Conservation (phyloP, 768 basidiomycete genomes). For the Naematelia aurantialba region DNA sequence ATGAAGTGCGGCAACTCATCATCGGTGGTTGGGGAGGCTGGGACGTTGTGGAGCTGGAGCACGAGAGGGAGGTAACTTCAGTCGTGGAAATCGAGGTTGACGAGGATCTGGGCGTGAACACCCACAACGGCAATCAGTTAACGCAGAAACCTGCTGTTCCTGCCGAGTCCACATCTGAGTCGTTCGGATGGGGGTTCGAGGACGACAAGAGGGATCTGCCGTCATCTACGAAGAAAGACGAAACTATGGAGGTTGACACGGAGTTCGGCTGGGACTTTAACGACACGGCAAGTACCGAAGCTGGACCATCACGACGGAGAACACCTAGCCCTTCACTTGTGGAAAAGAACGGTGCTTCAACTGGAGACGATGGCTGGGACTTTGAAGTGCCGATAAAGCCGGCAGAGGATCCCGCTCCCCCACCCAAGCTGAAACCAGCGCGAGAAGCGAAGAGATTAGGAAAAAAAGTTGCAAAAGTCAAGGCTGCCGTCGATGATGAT, state of each 20-base stretch:
- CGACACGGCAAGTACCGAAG: slow-evolving; percentile 45
- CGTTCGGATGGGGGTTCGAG: slow-evolving; percentile 41
- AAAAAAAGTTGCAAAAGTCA: slow-evolving; percentile 40
- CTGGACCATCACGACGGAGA: slow-evolving; percentile 11
- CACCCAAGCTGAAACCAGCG: slow-evolving; percentile 61
- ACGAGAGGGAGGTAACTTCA: slow-evolving; percentile 27
- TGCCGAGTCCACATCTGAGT: slow-evolving; percentile 46
- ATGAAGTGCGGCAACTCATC: slow-evolving; percentile 60
- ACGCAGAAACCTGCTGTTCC: slow-evolving; percentile 51
- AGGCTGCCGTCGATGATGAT: slow-evolving; percentile 23
- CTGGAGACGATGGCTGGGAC: slow-evolving; percentile 51
- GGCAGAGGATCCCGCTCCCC: slow-evolving; percentile 50
- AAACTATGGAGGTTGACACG: neutral
- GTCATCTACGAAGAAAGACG: slow-evolving; percentile 8
- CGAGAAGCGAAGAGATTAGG: slow-evolving; percentile 58
- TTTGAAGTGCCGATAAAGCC: slow-evolving; percentile 52
- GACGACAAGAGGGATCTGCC: slow-evolving; percentile 11
- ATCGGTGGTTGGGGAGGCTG: slow-evolving; percentile 47
- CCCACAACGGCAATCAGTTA: slow-evolving; percentile 32
- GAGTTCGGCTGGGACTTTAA: slow-evolving; percentile 56
- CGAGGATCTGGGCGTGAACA: slow-evolving; percentile 13
- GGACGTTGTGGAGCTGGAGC: slow-evolving; percentile 23
- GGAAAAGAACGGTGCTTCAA: neutral
- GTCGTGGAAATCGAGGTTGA: slow-evolving; percentile 41
- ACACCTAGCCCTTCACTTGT: neutral